Percentiles rank a stretch among this genome's conserved stretches.
Evolutionary conservation across 345 rosid species (phyloP).

Genomic region (Populus ilicifolia): DNA sequence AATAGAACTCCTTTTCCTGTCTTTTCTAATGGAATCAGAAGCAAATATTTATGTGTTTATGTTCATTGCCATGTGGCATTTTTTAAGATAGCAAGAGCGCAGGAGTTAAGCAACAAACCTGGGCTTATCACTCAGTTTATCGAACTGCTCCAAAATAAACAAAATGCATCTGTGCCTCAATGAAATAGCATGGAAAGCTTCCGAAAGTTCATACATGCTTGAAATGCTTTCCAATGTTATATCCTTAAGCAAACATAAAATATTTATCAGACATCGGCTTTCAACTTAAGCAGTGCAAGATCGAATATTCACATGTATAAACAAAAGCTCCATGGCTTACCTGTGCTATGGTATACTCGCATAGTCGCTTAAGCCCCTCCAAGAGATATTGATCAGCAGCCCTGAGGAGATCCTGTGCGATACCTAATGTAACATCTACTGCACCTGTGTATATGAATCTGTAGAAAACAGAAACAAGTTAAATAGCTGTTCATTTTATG

Average conservation of each 20-base stretch:
- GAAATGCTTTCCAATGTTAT: slow-evolving; percentile 82
- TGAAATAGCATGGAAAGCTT: slow-evolving; percentile 89
- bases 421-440: slow-evolving; percentile 70
- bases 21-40: background rate
- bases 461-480: slow-evolving; percentile 20
- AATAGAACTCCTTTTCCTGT: background rate
- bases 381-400: slow-evolving; percentile 98
- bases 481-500: slow-evolving; percentile 2
- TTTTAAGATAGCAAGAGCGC: background rate
- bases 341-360: slow-evolving; percentile 96
- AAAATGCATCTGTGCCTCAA: slow-evolving; percentile 86
- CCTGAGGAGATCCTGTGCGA: slow-evolving; percentile 95
- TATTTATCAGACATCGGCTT: slow-evolving; percentile 21
- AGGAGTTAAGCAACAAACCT: slow-evolving; percentile 47
- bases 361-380: slow-evolving; percentile 94
- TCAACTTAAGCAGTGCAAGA: slow-evolving; percentile 13
- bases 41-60: background rate
- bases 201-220: slow-evolving; percentile 95
- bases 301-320: background rate
- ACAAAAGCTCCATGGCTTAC: slow-evolving; percentile 39
- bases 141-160: slow-evolving; percentile 85
- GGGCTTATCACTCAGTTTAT: slow-evolving; percentile 66
- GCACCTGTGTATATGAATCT: slow-evolving; percentile 99
- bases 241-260: slow-evolving; percentile 45
- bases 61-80: background rate